phyloP scores from a whole-genome alignment of 1,284 basidiomycete genomes.

The Stereum hirsutum region DNA sequence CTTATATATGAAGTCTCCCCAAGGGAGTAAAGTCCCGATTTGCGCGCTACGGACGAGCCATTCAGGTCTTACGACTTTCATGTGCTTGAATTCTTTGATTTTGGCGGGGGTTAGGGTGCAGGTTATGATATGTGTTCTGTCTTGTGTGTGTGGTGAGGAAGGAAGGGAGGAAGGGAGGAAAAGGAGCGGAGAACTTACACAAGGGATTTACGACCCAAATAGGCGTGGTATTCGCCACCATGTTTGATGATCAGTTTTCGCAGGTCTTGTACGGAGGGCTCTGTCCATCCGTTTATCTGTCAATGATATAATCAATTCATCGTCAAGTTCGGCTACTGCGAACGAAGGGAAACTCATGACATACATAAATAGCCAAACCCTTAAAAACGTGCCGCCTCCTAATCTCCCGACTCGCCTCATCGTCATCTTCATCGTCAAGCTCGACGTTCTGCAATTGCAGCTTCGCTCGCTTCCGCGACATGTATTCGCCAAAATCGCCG shows the following conservation, averaged over 20 bases:
- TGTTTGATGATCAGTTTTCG: slow-evolving; percentile 74
- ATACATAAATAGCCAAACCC: slow-evolving; percentile 73
- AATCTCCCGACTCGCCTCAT: slow-evolving; percentile 9
- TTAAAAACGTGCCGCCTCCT: slow-evolving; percentile 51
- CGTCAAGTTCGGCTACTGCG: background rate
- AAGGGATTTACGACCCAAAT: slow-evolving; percentile 69
- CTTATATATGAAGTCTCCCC: slow-evolving; percentile 59
- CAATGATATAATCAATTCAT: background rate
- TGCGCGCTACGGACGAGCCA: slow-evolving; percentile 80
- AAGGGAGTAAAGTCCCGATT: slow-evolving; percentile 62
- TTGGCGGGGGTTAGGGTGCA: slow-evolving; percentile 87
- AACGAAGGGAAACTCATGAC: slow-evolving; percentile 9
- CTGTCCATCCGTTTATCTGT: slow-evolving; percentile 87
- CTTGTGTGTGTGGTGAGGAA: slow-evolving; percentile 3
- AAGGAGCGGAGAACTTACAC: slow-evolving; percentile 40
- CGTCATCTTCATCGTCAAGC: slow-evolving; percentile 29
- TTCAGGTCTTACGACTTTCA: slow-evolving; percentile 82
- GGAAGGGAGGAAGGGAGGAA: background rate
- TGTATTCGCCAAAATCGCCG: slow-evolving; percentile 81
- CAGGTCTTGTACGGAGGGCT: slow-evolving; percentile 82
- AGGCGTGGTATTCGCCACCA: slow-evolving; percentile 80
- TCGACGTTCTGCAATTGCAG: slow-evolving; percentile 77
- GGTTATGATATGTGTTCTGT: slow-evolving; percentile 84
- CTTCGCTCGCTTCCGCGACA: slow-evolving; percentile 86
- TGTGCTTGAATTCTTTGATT: slow-evolving; percentile 76